A percentile compares a stretch with the other conserved stretches of the same genome.
Conservation (phyloP, 1,139 yeast genomes). For the Taphrina populina region DNA sequence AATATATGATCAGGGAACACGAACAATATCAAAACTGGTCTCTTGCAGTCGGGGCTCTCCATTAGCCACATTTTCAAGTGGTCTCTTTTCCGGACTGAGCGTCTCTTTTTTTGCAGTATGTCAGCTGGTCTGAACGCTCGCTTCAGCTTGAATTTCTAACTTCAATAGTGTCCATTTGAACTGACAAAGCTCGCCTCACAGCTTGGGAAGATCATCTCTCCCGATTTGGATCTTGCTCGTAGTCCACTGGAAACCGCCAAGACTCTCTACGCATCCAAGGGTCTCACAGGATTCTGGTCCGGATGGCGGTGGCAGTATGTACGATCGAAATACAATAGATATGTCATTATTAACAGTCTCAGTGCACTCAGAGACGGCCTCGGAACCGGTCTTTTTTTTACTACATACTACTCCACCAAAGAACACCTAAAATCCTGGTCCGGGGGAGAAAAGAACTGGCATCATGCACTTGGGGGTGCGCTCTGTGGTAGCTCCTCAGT, state of each 20-base stretch:
- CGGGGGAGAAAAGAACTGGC: conserved; percentile 36
- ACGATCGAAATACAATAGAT: too few relatives aligned
- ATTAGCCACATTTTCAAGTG: conserved; percentile 33
- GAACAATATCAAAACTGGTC: conserved; percentile 42
- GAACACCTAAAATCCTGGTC: conserved; percentile 33
- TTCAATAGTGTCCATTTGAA: conserved; percentile 76
- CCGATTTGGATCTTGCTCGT: conserved; percentile 3
- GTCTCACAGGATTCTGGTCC: conserved; percentile 64
- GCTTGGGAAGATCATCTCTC: conserved; percentile 53
- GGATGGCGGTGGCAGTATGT: conserved; percentile 72
- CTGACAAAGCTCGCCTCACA: conserved; percentile 80
- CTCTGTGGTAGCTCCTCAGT: conserved; percentile 67
- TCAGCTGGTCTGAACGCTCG: too few relatives aligned
- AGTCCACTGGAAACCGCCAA: conserved; percentile 12
- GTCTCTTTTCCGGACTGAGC: conserved; percentile 32
- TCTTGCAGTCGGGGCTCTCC: conserved; percentile 11
- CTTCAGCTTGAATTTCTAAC: conserved; percentile 62
- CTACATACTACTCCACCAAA: conserved; percentile 71
- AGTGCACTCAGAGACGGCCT: conserved; percentile 63
- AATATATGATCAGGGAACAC: conserved; percentile 60
- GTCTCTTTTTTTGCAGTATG: conserved; percentile 54
- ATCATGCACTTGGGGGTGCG: conserved; percentile 70
- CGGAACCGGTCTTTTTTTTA: conserved; percentile 71
- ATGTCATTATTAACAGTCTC: too few relatives aligned
- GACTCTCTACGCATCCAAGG: conserved; percentile 56